Conservation (phyloP, 257 asterid genomes). For the Verbascum thapsus region DNA sequence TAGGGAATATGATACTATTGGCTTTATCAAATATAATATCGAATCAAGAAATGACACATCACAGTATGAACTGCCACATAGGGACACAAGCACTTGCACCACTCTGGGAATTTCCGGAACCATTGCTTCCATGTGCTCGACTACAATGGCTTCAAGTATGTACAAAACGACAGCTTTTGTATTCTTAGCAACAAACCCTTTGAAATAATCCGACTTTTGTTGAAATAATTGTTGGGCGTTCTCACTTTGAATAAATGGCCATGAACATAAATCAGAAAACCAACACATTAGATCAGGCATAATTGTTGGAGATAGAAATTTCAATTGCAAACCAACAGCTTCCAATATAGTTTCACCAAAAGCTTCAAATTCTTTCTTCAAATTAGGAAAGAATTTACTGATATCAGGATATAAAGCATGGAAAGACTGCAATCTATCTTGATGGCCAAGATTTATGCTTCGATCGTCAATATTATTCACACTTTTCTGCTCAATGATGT, state of each 20-base stretch:
- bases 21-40: conserved; percentile 66
- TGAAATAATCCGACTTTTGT: conserved; percentile 48
- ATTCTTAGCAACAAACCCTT: conserved; percentile 89
- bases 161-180: conserved; percentile 85
- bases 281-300: conserved; percentile 90
- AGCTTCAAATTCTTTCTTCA: conserved; percentile 77
- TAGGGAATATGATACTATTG: conserved; percentile 75
- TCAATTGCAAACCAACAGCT: conserved; percentile 93
- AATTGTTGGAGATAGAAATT: conserved; percentile 65
- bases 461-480: conserved; percentile 37
- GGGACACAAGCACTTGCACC: conserved; percentile 75
- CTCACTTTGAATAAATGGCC: conserved; percentile 72
- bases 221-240: conserved; percentile 37
- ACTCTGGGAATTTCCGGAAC: conserved; percentile 85
- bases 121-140: conserved; percentile 89
- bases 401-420: conserved; percentile 66
- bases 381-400: conserved; percentile 74
- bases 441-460: conserved; percentile 39
- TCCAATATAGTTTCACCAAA: conserved; percentile 88
- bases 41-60: conserved; percentile 88
- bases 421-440: conserved; percentile 55
- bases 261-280: conserved; percentile 85
- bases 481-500: conserved; percentile 50
- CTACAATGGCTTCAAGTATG: conserved; percentile 85
- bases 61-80: conserved; percentile 69